Evolutionary conservation across 2,329 filamentous ascomycete species (phyloP), one percentile per base, ranked within the genome.

Genomic region (Orbilia brochopaga): DNA sequence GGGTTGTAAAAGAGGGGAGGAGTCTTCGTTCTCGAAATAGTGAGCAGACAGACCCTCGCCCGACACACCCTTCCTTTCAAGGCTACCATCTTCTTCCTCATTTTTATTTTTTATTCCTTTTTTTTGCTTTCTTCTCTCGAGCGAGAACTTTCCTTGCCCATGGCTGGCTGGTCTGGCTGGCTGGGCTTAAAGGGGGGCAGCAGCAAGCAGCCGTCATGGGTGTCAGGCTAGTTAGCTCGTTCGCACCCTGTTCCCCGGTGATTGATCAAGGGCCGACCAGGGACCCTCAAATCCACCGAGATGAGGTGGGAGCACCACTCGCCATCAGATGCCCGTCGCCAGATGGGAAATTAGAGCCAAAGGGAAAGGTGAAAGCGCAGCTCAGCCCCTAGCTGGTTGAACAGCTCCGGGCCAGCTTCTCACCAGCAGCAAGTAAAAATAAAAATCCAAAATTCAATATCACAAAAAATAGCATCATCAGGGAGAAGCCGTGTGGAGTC

Each of bases 181-280:
- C n/a, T n/a, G n/a, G 27, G 27, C 27, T 32, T 32, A 64, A 70
- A 64, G 66, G 66, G 66, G 66, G 17, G 65, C n/a, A n/a, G n/a
- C n/a, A n/a, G 30, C 42, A 13, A 50, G 37, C 37, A 42, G 11
- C 37, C n/a, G 37, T 42, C 66, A 70, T 64, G 66, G 66, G 59
- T 64, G 59, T 63, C 54, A 42, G 58, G 52, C 52, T 64, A 53
- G 66, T 58, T 69, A 50, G 66, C 46, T 23, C 21, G 46, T 19
- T 21, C 19, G 19, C 46, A 23, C 46, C 46, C 46, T 27, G 17
- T 21, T 57, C 59, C 65, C 66, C 66, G 66, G 66, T 60, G 66
- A 70, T 64, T 70, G 60, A 64, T 59, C 66, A 70, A 70, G 66
- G 65, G 58, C 65, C 32, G 65, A 63, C 65, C 65, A 70, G 65